A percentile compares a stretch with the other conserved stretches of the same genome.
phyloP scores from a whole-genome alignment of 768 basidiomycete species.

The Amanita rimosa region DNA sequence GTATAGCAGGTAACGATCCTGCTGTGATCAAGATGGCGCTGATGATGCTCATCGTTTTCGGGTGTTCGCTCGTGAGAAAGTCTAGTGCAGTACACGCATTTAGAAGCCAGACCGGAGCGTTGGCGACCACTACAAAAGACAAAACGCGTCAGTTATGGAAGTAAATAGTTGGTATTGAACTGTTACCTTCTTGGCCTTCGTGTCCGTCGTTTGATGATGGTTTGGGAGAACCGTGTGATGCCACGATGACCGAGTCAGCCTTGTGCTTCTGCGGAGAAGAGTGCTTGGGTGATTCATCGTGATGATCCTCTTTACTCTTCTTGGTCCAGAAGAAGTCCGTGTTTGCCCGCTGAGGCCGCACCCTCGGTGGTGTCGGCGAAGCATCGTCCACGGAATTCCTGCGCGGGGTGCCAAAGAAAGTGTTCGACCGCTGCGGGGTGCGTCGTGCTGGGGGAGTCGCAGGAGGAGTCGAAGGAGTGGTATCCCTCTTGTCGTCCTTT shows the following conservation, averaged over 20 bases:
- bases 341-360: constrained; percentile 6
- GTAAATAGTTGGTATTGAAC: neutral
- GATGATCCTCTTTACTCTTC: constrained; percentile 15
- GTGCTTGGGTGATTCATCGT: constrained; percentile 15
- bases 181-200: constrained; percentile 21
- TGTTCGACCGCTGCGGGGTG: constrained; percentile 15
- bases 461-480: constrained; percentile 2
- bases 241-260: constrained; percentile 12
- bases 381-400: constrained; percentile 17
- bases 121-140: constrained; percentile 30
- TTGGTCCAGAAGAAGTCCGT: constrained; percentile 16
- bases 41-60: constrained; percentile 59
- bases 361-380: neutral
- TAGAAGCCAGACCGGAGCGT: constrained; percentile 66
- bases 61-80: constrained; percentile 64
- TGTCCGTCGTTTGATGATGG: constrained; percentile 10
- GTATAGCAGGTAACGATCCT: constrained; percentile 63
- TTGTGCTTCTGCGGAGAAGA: constrained; percentile 17
- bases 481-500: constrained; percentile 3
- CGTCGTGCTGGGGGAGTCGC: constrained; percentile 9
- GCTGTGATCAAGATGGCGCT: constrained; percentile 74
- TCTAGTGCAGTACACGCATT: constrained; percentile 71
- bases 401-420: constrained; percentile 17
- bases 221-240: neutral
- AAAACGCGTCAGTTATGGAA: constrained; percentile 3